A percentile compares a stretch with the other conserved stretches of the same genome.
Evolutionary conservation across 129 eudicot genomes (phyloP).

Genomic region (Helianthus annuus): DNA sequence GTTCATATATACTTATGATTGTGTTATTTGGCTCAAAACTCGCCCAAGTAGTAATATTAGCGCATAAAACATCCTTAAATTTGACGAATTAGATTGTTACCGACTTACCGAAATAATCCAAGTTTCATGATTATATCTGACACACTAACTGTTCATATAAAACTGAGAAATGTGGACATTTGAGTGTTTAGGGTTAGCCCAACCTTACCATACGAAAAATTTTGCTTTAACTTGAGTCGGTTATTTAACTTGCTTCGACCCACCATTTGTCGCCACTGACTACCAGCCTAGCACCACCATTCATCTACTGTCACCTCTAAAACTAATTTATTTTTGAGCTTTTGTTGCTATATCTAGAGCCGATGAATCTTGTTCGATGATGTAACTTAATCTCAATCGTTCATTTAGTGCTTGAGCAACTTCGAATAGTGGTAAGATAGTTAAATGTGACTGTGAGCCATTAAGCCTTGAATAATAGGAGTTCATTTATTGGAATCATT

Average conservation of each 20-base stretch:
- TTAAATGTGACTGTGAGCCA: background rate
- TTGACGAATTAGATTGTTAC: too few relatives aligned
- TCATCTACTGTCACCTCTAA: background rate
- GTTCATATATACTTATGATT: too few relatives aligned
- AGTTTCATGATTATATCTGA: too few relatives aligned
- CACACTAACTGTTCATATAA: too few relatives aligned
- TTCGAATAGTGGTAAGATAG: conserved; percentile 4
- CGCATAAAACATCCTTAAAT: too few relatives aligned
- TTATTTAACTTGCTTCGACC: background rate
- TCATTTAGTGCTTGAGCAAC: conserved; percentile 9
- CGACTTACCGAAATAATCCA: too few relatives aligned
- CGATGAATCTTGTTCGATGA: background rate
- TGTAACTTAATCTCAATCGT: background rate
- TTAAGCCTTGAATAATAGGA: background rate
- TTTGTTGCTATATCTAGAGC: background rate
- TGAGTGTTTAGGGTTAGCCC: too few relatives aligned
- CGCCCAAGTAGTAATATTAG: too few relatives aligned
- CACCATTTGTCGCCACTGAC: background rate
- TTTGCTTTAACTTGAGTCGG: background rate
- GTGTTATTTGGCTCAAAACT: too few relatives aligned
- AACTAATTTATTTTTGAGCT: background rate
- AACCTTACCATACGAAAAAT: too few relatives aligned
- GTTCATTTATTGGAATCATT: background rate
- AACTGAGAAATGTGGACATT: too few relatives aligned
- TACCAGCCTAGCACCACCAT: background rate